Evolutionary conservation across 768 basidiomycete genomes (phyloP).

Genomic region (Termitomyces sp.): DNA sequence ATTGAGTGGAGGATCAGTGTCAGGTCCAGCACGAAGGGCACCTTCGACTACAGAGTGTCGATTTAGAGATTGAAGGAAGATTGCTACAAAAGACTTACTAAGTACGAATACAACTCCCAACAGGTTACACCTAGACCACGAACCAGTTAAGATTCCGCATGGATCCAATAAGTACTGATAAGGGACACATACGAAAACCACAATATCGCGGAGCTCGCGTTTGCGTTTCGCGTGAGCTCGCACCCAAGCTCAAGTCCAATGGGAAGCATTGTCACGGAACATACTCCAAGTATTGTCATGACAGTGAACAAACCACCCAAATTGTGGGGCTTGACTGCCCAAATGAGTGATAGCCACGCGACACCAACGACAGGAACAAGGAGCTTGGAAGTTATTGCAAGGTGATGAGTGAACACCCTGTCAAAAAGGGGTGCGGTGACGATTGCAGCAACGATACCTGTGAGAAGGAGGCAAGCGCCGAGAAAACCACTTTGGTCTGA

Average conservation of each 20-base stretch:
- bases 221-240: slow-evolving; percentile 76
- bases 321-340: slow-evolving; percentile 75
- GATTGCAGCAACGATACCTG: slow-evolving; percentile 66
- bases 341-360: slow-evolving; percentile 72
- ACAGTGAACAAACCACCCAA: slow-evolving; percentile 56
- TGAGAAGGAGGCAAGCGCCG: slow-evolving; percentile 60
- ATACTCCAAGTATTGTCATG: slow-evolving; percentile 62
- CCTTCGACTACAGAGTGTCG: slow-evolving; percentile 45
- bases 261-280: slow-evolving; percentile 67
- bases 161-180: not conserved
- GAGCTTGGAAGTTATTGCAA: slow-evolving; percentile 55
- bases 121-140: slow-evolving; percentile 52
- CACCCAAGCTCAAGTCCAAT: slow-evolving; percentile 73
- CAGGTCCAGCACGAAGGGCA: slow-evolving; percentile 57
- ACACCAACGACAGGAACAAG: slow-evolving; percentile 57
- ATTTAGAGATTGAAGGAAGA: not conserved
- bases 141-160: not conserved
- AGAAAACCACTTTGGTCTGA: slow-evolving; percentile 61
- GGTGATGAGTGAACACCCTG: slow-evolving; percentile 71
- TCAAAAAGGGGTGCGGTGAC: slow-evolving; percentile 74
- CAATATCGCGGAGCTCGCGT: slow-evolving; percentile 68
- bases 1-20: slow-evolving; percentile 66
- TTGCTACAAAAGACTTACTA: slow-evolving; percentile 32
- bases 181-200: slow-evolving; percentile 61
- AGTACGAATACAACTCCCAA: slow-evolving; percentile 59